Evolutionary conservation across 768 basidiomycete genomes (phyloP), one percentile per base, ranked within the genome.

Genomic region (Mycena olivaceomarginata): DNA sequence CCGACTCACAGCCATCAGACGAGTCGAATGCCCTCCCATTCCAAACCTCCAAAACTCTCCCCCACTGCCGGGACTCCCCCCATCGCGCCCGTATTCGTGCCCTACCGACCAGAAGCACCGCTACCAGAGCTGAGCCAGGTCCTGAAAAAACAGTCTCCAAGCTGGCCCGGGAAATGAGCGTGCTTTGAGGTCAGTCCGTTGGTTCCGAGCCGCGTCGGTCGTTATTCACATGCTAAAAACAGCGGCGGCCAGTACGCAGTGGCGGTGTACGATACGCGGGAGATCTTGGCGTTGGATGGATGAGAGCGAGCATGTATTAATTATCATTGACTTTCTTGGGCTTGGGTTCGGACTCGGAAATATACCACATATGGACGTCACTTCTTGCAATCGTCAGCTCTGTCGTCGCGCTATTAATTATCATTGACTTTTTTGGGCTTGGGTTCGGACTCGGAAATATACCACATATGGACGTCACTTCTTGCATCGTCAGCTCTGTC

Each of bases 41-140:
- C 63, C 10, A 67, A 67, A 67, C 60, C 72, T 7, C 66, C 65
- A 15, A 73, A 72, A 69, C 45, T 46, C 64, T 69, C 78, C 13
- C 71, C 78, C 72, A 56, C 75, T 13, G 70, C 72, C 41, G 25
- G 68, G 57, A 66, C 72, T 22, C n/a, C 46, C 41, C 60, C 68
- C 37, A 57, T 66, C 22, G 69, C 31, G 48, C 74, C 78, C 64
- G 46, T 76, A 57, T 79, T 79, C 59, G 72, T 67, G 22, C 78
- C 75, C 1, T 79, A 79, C 45, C 75, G 69, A 13, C 75, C 75
- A 60, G 78, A 76, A 64, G 64, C 60, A 22, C 41, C 75, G 10
- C 41, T 68, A 9, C 78, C 78, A 22, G 77, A 79, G 18, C 69
- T 79, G 40, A 70, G 67, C 75, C 40, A 72, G 51, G 75, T 79